Base-by-base conservation (phyloP, 176 grass and related monocot species). In the Thalia dealbata region DNA sequence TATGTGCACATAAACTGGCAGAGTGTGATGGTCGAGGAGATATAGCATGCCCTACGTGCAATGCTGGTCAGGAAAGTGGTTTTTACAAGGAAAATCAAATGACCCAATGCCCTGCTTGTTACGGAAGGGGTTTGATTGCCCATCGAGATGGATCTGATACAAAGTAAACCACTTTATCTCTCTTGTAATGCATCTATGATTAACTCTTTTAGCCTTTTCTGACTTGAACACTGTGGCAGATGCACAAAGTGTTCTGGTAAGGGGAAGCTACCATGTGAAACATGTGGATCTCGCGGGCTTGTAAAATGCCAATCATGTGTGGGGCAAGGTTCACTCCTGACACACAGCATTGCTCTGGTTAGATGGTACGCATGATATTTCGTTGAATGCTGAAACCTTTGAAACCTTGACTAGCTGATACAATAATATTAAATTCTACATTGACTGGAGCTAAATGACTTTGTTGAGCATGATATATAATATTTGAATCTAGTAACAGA, bases 91-190 rank as follows among this genome's bases (percentile, higher is more conserved):
- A 86, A 90, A 91, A 92, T 78, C 87, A 92, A 81, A 91, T 86
- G 85, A 83, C 44, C 16, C 51, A 73, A 19, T 97, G 93, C 63
- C 29, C 85, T 84, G 52, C 73, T 71, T 97, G 93, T 80, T 69
- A 91, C 70, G 89, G 93, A 32, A 80, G 87, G 78, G 89, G 93
- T 75, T 74, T 92, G 74, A 86, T 86, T 2, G 87, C 93, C 82
- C 85, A 88, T 82, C 72, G 82, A 75, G 93, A 97, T 86, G 93
- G 87, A 81, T 97, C 93, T 67, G 93, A 97, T 88, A 56, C 85
- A 73, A 69, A 91, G 93, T 92, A 72, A 83, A 83, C 82, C 75
- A 11, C 18, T 73, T 81, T 13, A 46, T 29, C 43, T 80, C 50
- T 41, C 50, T 60, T 76, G 8, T 24, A 42, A 64, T 14, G 45